A percentile compares a stretch with the other conserved stretches of the same genome.
These are phyloP conservation scores for Nicotiana otophora DNA, from an alignment of 257 asterid genomes.

Conservation along the genomic window DNA sequence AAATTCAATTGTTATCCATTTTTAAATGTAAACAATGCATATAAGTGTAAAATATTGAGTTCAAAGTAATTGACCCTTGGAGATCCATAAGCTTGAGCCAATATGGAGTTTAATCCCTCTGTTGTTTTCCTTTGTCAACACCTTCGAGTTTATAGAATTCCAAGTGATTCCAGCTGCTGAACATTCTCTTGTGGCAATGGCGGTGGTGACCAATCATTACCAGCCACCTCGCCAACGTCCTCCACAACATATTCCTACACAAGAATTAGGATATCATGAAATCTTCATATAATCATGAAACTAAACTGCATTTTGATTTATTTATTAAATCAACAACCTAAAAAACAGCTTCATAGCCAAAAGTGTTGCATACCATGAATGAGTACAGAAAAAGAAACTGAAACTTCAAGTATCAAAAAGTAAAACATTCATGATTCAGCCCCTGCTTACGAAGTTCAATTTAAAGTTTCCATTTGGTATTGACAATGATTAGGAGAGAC, in stretches of 20 bases:
- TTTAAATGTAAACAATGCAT: not conserved
- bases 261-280: not conserved
- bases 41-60: not conserved
- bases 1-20: too few relatives aligned
- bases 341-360: too few relatives aligned
- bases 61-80: not conserved
- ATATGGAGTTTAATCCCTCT: not conserved
- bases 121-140: not conserved
- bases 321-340: too few relatives aligned
- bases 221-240: slow-evolving; percentile 75
- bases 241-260: slow-evolving; percentile 88
- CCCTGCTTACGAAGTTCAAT: too few relatives aligned
- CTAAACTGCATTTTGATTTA: too few relatives aligned
- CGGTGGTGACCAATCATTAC: slow-evolving; percentile 81
- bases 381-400: too few relatives aligned
- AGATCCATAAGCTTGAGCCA: not conserved
- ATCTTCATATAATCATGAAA: too few relatives aligned
- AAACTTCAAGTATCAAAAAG: too few relatives aligned
- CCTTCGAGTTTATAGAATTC: slow-evolving; percentile 48
- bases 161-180: slow-evolving; percentile 81
- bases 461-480: too few relatives aligned
- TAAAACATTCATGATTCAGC: too few relatives aligned
- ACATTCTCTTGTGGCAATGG: slow-evolving; percentile 74
- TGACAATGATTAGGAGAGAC: too few relatives aligned
- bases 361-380: too few relatives aligned